phyloP scores from a whole-genome alignment of 352 stramenopile genomes.

The Pythium rhizo-oryzae region DNA sequence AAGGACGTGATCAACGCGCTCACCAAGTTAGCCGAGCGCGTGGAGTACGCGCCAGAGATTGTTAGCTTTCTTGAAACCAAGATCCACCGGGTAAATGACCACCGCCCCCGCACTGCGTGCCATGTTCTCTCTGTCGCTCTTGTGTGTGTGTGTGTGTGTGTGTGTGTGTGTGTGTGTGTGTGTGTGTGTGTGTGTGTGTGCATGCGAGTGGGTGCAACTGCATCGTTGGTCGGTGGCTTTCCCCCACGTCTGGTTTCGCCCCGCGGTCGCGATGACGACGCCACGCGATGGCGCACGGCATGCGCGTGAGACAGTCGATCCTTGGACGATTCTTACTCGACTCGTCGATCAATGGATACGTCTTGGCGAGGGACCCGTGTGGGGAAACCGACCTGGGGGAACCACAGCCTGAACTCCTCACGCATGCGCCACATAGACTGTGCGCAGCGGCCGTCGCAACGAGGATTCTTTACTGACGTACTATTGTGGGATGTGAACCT shows the following conservation, averaged over 20 bases:
- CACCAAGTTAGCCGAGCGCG: conserved; percentile 82
- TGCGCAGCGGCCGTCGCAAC: no score
- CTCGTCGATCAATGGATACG: no score
- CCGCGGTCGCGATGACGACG: no score
- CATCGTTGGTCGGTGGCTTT: neutral
- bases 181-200: no score
- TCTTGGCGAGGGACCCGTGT: no score
- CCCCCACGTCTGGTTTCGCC: neutral
- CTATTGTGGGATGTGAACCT: neutral
- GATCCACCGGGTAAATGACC: conserved; percentile 78
- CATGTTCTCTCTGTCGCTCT: conserved; percentile 7
- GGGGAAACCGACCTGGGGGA: no score
- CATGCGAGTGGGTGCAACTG: no score
- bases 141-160: conserved; percentile 11
- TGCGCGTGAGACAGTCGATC: neutral
- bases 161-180: conserved; percentile 5
- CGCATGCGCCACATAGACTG: conserved; percentile 3
- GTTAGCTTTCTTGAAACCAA: conserved; percentile 90
- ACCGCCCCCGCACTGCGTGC: neutral
- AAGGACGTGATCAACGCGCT: conserved; percentile 91
- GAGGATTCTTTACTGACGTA: neutral
- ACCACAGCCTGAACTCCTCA: neutral
- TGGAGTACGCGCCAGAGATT: conserved; percentile 78
- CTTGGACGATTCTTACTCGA: no score
- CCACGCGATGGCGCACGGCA: no score